phyloP scores from a whole-genome alignment of 2,329 filamentous ascomycete species.

The Diaporthe sp. region DNA sequence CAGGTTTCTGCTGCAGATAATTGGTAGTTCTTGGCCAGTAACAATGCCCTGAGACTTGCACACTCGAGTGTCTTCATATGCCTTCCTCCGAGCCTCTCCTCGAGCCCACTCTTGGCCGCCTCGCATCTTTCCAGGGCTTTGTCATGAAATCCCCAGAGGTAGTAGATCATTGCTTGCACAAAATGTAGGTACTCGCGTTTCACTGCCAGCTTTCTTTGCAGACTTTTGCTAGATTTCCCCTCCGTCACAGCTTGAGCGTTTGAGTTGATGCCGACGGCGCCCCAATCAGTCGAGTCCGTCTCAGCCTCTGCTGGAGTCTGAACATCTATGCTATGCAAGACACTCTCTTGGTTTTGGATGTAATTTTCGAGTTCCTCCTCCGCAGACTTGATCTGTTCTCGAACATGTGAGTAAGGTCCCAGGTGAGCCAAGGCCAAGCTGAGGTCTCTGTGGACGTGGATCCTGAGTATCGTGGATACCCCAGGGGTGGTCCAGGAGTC shows the following conservation, averaged over 20 bases:
- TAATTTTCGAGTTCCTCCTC: not conserved
- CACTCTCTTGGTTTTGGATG: not conserved
- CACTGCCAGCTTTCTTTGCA: not conserved
- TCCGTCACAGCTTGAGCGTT: not conserved
- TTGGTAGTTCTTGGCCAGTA: not conserved
- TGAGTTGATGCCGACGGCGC: not conserved
- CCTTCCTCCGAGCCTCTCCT: not conserved
- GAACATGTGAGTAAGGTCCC: not conserved
- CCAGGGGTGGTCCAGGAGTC: not conserved
- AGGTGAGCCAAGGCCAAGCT: not conserved
- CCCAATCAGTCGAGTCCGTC: not conserved
- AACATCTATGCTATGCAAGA: not conserved
- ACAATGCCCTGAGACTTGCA: conserved; percentile 8
- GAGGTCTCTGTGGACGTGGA: not conserved
- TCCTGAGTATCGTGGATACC: not conserved
- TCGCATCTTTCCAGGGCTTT: not conserved
- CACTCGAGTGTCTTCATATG: not conserved
- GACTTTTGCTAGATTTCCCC: not conserved
- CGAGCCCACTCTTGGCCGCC: not conserved
- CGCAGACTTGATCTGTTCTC: not conserved
- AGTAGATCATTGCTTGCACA: not conserved
- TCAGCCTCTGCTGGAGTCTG: not conserved
- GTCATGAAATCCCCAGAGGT: not conserved
- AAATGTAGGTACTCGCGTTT: not conserved
- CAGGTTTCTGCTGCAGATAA: not conserved